Evolutionary conservation across 2,329 filamentous ascomycete genomes (phyloP).

Genomic region (Lachnellula subtilissima): DNA sequence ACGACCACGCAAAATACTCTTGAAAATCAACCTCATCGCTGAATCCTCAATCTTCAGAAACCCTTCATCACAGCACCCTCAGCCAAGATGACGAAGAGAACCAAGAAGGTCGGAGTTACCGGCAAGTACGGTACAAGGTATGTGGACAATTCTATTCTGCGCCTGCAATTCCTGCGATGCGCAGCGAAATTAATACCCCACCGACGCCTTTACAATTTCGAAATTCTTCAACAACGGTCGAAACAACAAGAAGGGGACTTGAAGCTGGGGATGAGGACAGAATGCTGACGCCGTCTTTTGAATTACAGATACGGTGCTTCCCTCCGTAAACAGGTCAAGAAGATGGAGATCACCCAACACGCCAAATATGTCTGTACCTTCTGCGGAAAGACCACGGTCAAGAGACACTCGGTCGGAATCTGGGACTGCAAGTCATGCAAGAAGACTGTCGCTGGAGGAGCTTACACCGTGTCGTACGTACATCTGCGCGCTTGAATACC

Average conservation of each 20-base stretch:
- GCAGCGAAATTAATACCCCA: neutral
- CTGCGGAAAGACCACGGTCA: constrained; percentile 95
- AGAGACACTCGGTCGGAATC: constrained; percentile 87
- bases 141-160: constrained; percentile 36
- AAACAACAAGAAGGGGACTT: neutral
- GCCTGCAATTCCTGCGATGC: constrained; percentile 2
- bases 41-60: constrained; percentile 16
- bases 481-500: too few relatives aligned
- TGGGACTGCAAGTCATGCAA: constrained; percentile 96
- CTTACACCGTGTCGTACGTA: constrained; percentile 94
- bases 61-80: constrained; percentile 31
- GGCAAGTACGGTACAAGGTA: constrained; percentile 98
- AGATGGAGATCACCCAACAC: constrained; percentile 99
- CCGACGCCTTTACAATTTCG: neutral
- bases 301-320: constrained; percentile 86
- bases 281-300: constrained; percentile 17
- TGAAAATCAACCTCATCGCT: constrained; percentile 17
- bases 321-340: constrained; percentile 98
- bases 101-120: constrained; percentile 98
- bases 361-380: constrained; percentile 97
- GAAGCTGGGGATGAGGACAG: constrained; percentile 4
- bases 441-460: constrained; percentile 90
- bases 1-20: constrained; percentile 9
- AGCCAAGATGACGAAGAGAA: constrained; percentile 89
- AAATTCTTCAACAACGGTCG: neutral